phyloP scores from a whole-genome alignment of 768 basidiomycete species.

The Clavaria fumosa region DNA sequence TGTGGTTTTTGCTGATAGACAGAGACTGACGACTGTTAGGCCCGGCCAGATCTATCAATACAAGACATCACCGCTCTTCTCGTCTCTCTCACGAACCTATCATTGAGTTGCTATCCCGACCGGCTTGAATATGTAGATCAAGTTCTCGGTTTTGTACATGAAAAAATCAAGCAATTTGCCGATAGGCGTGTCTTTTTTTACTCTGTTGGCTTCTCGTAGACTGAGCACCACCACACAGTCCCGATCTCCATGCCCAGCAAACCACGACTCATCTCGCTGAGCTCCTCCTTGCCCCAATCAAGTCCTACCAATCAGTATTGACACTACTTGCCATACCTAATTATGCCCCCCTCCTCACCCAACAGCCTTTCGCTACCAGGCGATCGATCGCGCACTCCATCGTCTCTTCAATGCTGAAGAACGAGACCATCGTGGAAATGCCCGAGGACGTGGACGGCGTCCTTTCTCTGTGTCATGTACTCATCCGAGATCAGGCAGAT shows the following conservation, averaged over 20 bases:
- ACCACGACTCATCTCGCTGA: slow-evolving; percentile 85
- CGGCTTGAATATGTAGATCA: slow-evolving; percentile 95
- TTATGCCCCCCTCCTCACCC: slow-evolving; percentile 68
- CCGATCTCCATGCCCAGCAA: slow-evolving; percentile 78
- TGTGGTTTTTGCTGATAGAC: background rate
- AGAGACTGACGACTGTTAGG: slow-evolving; percentile 30
- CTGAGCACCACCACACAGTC: slow-evolving; percentile 26
- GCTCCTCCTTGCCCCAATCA: slow-evolving; percentile 85
- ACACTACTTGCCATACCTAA: slow-evolving; percentile 92
- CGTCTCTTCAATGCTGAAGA: slow-evolving; percentile 88
- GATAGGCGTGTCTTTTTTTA: slow-evolving; percentile 42
- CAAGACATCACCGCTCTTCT: slow-evolving; percentile 95
- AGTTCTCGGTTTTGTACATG: slow-evolving; percentile 75
- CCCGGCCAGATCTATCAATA: slow-evolving; percentile 91
- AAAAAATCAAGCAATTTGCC: slow-evolving; percentile 70
- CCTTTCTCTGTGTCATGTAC: slow-evolving; percentile 80
- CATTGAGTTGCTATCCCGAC: slow-evolving; percentile 94
- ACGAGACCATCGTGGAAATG: slow-evolving; percentile 87
- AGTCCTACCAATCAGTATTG: slow-evolving; percentile 90
- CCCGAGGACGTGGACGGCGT: slow-evolving; percentile 93
- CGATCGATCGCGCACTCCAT: slow-evolving; percentile 90
- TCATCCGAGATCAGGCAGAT: slow-evolving; percentile 76
- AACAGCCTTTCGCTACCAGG: slow-evolving; percentile 81
- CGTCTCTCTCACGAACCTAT: slow-evolving; percentile 89
- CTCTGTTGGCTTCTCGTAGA: background rate